Percentiles rank a stretch among this genome's conserved stretches.
These are phyloP conservation scores for Encephalitozoon cuniculi DNA, from an alignment of 371 early-diverging fungal species.

Conservation along the genomic window DNA sequence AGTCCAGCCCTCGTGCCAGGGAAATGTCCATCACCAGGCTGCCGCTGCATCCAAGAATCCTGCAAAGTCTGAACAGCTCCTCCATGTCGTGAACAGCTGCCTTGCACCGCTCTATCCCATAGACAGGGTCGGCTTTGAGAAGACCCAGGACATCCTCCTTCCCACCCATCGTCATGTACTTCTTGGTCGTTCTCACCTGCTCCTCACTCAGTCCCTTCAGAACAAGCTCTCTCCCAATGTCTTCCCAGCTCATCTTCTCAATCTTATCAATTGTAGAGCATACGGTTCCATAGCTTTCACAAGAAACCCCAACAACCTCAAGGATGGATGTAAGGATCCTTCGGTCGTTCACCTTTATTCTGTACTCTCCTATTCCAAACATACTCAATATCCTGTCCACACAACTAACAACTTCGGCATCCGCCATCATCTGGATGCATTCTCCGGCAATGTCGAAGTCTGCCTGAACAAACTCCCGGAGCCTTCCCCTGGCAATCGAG, in stretches of 20 bases:
- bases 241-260: slow-evolving; percentile 67
- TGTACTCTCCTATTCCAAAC: slow-evolving; percentile 71
- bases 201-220: slow-evolving; percentile 49
- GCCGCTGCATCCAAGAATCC: slow-evolving; percentile 68
- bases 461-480: slow-evolving; percentile 96
- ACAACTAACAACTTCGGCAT: slow-evolving; percentile 80
- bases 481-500: slow-evolving; percentile 87
- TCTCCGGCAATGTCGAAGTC: slow-evolving; percentile 96
- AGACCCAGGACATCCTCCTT: slow-evolving; percentile 67
- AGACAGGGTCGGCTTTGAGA: slow-evolving; percentile 65
- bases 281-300: slow-evolving; percentile 71
- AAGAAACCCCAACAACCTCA: slow-evolving; percentile 81
- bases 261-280: slow-evolving; percentile 96
- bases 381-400: slow-evolving; percentile 68
- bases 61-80: slow-evolving; percentile 72
- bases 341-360: slow-evolving; percentile 82
- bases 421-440: slow-evolving; percentile 86
- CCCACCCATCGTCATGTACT: slow-evolving; percentile 72
- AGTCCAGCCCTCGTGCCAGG: slow-evolving; percentile 91
- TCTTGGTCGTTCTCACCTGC: slow-evolving; percentile 69
- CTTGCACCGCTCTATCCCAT: slow-evolving; percentile 62
- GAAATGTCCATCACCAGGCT: slow-evolving; percentile 80
- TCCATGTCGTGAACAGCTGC: slow-evolving; percentile 78
- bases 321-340: slow-evolving; percentile 90
- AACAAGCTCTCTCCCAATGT: slow-evolving; percentile 51